Evolutionary conservation across 2,329 filamentous ascomycete species (phyloP), one percentile per base, ranked within the genome.

Genomic region (Colletotrichum salicis): DNA sequence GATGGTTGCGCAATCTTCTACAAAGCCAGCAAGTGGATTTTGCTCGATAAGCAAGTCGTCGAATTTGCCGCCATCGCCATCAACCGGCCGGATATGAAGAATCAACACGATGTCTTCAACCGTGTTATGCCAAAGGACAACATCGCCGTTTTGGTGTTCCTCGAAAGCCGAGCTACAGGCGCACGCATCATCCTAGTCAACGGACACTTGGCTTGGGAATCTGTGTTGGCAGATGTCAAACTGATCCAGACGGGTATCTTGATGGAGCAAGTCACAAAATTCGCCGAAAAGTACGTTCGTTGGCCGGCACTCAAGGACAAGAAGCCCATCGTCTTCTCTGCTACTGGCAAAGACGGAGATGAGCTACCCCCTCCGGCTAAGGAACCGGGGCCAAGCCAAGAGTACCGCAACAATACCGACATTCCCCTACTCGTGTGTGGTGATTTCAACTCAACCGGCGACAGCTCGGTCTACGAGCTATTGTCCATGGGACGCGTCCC

Each of bases 51-150:
- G 85, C 94, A 97, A 79, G 86, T 97, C 74, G 92, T 99, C 78
- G 95, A 98, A 81, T 97, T 98, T 80, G 92, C 93, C 48, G 93
- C 94, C 71, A 94, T 94, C 68, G 96, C 96, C 75, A 97, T 99
- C 82, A 96, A 97, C 79, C 89, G 96, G 75, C 94, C 95, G 3
- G 96, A 98, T 80, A 97, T 98, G 90, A 98, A 98, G 84, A 94
- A 95, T 68, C 94, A 97, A 78, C 94, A 97, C 79, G 96, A 99
- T 78, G 96, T 98, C 69, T 98, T 97, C 88, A 99, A 99, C 81
- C 93, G 96, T 33, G 93, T 99, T 72, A 98, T 98, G 96, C 95
- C 96, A 73, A 94, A 96, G 83, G 96, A 99, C 86, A 96, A 98
- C 80, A 97, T 99, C 81, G 96, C 93, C 19, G 92, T 97, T 59